Evolutionary conservation across 139 green algal species (phyloP).

Genomic region (Micromonas pusilla): DNA sequence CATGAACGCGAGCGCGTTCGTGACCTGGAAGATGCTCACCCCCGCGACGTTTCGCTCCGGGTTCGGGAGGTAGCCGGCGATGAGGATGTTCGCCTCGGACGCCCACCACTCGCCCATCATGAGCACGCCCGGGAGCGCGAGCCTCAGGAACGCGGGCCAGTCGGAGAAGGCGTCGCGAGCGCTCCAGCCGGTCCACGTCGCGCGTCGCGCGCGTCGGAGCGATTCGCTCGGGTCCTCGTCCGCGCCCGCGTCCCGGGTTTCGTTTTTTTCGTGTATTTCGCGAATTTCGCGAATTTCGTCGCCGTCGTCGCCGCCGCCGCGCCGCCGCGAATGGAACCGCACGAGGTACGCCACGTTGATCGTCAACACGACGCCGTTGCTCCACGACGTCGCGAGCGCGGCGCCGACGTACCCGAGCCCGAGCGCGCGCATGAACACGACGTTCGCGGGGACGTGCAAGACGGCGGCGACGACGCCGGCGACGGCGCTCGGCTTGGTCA

Average conservation of each 20-base stretch:
- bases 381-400: neutral
- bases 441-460: slow-evolving; percentile 5
- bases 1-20: neutral
- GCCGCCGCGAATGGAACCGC: too few relatives aligned
- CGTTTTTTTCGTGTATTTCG: neutral
- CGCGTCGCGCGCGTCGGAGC: too few relatives aligned
- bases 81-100: slow-evolving; percentile 4
- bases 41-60: neutral
- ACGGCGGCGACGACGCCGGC: neutral
- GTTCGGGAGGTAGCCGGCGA: slow-evolving; percentile 9
- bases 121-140: slow-evolving; percentile 3
- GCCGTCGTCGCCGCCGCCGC: too few relatives aligned
- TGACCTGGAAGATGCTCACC: slow-evolving; percentile 5
- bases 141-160: neutral
- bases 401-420: neutral
- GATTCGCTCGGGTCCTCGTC: neutral
- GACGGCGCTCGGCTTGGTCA: neutral
- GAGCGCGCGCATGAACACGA: neutral
- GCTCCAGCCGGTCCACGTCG: neutral
- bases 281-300: neutral
- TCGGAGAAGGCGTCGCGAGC: neutral
- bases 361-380: neutral
- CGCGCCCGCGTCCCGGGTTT: neutral
- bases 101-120: slow-evolving; percentile 26
- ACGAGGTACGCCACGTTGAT: neutral